Evolutionary conservation across 1,284 basidiomycete genomes (phyloP), one percentile per base, ranked within the genome.

Genomic region (Rugosomyces carneus): DNA sequence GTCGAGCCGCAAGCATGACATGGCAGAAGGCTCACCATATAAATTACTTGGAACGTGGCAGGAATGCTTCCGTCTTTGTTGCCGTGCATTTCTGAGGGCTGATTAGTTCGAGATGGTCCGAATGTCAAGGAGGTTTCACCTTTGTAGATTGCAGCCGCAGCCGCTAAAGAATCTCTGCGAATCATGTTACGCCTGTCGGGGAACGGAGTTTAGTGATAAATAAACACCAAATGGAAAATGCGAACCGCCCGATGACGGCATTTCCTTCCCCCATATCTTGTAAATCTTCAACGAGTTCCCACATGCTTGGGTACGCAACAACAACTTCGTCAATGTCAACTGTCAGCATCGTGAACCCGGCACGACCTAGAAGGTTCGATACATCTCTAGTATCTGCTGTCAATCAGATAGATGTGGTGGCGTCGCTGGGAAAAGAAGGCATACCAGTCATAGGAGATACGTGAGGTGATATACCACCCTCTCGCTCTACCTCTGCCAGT

Each of bases 231-330:
- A 37, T 26, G 36, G 23, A 23, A 29, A 44, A 16, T n/a, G 40
- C 44, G 11, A 44, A 88, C 81, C 91, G 74, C 54, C 85, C 89
- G 42, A 94, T 69, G 27, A 96, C 81, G 3, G 94, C 92, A 61
- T 97, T 99, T 45, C 80, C 84, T 65, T 99, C 96, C 37, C 96
- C 96, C 96, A 99, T 99, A 62, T 92, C 85, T 40, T 82, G 76
- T 37, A 99, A 66, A 63, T 99, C 96, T 40, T 93, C 82, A 63
- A 99, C 77, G 13, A 99, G 76, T 64, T 99, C 96, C 84, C 89
- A 98, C 76, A 98, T 95, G 44, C 84, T 89, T 0, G 96, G 96
- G 60, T 98, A 99, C 7, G 80, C 79, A 29, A 98, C 83, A 48
- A 81, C 81, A 19, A 99, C 74, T 68, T 99, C 96, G 61, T 99